phyloP scores from a whole-genome alignment of 495 filamentous ascomycete species.

The Penicillium nucicola region DNA sequence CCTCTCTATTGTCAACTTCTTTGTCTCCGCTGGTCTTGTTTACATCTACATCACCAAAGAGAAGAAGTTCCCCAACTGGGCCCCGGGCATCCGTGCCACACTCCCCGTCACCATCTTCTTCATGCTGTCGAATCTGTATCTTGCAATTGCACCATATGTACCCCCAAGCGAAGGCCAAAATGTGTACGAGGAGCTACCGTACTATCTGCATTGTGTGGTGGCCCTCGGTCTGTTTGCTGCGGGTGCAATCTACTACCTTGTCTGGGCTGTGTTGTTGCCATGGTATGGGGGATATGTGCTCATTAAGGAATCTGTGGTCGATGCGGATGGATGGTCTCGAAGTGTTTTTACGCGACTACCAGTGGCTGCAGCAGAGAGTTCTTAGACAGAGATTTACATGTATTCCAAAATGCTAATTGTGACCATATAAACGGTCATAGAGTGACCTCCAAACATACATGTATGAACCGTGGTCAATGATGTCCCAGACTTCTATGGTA shows the following conservation, averaged over 20 bases:
- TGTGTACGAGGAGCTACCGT: conserved; percentile 61
- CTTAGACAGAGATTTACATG: no score
- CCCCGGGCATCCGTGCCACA: conserved; percentile 31
- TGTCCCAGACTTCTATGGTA: conserved; percentile 52
- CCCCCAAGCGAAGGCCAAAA: conserved; percentile 56
- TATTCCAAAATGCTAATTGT: no score
- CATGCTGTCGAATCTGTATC: conserved; percentile 55
- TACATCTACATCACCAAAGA: conserved; percentile 53
- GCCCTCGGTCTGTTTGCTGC: conserved; percentile 54
- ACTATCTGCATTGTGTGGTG: conserved; percentile 59
- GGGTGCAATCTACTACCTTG: conserved; percentile 54
- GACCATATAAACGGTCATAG: not conserved
- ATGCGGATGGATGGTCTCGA: conserved; percentile 53
- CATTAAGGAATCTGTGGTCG: conserved; percentile 55
- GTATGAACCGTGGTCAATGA: conserved; percentile 5
- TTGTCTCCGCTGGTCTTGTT: conserved; percentile 54
- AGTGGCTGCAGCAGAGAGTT: not conserved
- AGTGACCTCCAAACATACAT: conserved; percentile 12
- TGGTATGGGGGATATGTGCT: conserved; percentile 52
- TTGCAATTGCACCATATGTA: conserved; percentile 62
- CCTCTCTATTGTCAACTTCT: conserved; percentile 57
- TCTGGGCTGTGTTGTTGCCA: conserved; percentile 56
- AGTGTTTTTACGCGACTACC: conserved; percentile 36
- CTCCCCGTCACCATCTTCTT: conserved; percentile 52
- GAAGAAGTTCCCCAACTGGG: conserved; percentile 34